Percentiles rank a stretch among this genome's conserved stretches.
Conservation (phyloP, 2,329 filamentous ascomycete species). For the Colletotrichum karsti region DNA sequence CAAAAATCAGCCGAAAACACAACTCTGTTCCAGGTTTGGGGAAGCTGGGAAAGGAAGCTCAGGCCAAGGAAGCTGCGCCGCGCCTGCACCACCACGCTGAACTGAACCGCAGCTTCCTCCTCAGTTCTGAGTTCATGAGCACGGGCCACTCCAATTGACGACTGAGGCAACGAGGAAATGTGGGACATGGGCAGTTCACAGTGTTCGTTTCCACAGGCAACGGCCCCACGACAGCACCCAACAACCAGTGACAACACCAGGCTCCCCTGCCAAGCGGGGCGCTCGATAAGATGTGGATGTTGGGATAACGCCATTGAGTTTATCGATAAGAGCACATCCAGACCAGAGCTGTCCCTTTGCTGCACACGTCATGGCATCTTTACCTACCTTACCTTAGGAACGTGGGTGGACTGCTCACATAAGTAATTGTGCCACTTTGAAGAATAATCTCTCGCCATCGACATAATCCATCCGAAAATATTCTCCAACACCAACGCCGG, state of each 20-base stretch:
- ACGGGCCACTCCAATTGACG: not conserved
- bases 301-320: not conserved
- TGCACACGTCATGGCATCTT: too few relatives aligned
- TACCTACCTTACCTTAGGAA: not conserved
- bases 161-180: not conserved
- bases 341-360: too few relatives aligned
- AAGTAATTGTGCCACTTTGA: too few relatives aligned
- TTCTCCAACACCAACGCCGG: slow-evolving; percentile 12
- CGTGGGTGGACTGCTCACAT: too few relatives aligned
- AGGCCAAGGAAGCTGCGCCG: not conserved
- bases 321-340: not conserved
- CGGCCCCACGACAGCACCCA: not conserved
- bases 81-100: not conserved
- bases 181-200: too few relatives aligned
- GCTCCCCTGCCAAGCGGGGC: not conserved
- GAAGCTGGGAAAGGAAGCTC: not conserved
- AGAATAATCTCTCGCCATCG: too few relatives aligned
- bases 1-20: not conserved
- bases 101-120: not conserved
- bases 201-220: not conserved
- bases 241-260: not conserved
- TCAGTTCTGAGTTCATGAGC: not conserved
- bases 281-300: not conserved
- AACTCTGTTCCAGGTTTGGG: not conserved
- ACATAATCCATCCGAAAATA: too few relatives aligned